Conservation (phyloP, 768 basidiomycete species). For the Amanita rimosa region DNA sequence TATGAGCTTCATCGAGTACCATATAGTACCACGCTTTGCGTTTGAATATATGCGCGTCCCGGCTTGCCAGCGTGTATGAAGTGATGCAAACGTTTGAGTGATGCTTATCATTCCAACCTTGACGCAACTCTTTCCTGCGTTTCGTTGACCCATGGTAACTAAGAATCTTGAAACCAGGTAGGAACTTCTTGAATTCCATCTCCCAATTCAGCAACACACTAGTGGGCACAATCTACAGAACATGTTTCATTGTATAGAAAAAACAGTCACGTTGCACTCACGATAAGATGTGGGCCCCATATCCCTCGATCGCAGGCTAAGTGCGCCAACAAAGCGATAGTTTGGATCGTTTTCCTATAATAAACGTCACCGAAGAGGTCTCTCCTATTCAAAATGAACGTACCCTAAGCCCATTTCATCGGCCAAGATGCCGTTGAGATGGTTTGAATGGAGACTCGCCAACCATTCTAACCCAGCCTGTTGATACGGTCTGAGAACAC, state of each 20-base stretch:
- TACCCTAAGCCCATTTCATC: slow-evolving; percentile 96
- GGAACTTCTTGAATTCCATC: slow-evolving; percentile 94
- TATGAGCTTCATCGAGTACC: slow-evolving; percentile 93
- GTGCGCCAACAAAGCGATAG: slow-evolving; percentile 88
- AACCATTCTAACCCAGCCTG: slow-evolving; percentile 93
- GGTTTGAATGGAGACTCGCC: slow-evolving; percentile 72
- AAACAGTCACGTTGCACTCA: slow-evolving; percentile 18
- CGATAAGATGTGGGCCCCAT: slow-evolving; percentile 88
- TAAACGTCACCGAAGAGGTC: background rate
- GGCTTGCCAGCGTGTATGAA: slow-evolving; percentile 86
- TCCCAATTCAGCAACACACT: slow-evolving; percentile 94
- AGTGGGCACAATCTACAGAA: slow-evolving; percentile 70
- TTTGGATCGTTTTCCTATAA: slow-evolving; percentile 88
- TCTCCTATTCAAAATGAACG: slow-evolving; percentile 15
- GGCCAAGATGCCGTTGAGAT: slow-evolving; percentile 74
- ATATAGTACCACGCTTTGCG: slow-evolving; percentile 94
- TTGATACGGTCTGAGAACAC: slow-evolving; percentile 86
- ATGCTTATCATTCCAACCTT: slow-evolving; percentile 85
- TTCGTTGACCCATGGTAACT: slow-evolving; percentile 89
- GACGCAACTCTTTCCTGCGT: slow-evolving; percentile 79
- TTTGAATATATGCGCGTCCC: slow-evolving; percentile 85
- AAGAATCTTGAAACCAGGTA: slow-evolving; percentile 77
- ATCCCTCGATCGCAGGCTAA: slow-evolving; percentile 85
- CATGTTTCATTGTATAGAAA: slow-evolving; percentile 6
- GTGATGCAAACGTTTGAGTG: slow-evolving; percentile 94